Conservation (phyloP, 139 green algal species). For the Volvox africanus region DNA sequence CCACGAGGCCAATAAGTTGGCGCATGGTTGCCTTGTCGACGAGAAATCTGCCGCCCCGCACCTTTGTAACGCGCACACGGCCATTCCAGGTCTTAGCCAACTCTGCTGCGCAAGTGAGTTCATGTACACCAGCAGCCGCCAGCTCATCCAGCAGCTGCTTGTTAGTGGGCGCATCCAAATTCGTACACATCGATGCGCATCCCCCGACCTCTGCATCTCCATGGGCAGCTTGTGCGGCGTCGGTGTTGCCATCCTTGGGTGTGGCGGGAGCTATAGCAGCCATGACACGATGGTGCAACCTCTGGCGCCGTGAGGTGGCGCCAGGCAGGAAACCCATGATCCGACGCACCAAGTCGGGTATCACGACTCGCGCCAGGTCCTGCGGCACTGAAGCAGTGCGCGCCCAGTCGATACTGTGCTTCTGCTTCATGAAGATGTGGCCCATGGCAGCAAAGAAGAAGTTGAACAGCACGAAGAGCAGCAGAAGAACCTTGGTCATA, state of each 20-base stretch:
- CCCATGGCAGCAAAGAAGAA: constrained; percentile 55
- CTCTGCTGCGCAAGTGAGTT: not conserved
- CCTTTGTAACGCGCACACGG: not conserved
- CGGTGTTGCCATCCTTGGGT: not conserved
- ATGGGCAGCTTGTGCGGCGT: too few species aligned
- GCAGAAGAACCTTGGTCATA: constrained; percentile 32
- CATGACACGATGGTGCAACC: not conserved
- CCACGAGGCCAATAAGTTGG: not conserved
- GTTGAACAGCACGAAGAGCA: constrained; percentile 49
- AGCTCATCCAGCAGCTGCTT: constrained; percentile 15
- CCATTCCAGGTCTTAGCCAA: constrained; percentile 40
- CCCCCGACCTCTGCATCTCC: not conserved
- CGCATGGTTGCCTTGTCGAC: constrained; percentile 37
- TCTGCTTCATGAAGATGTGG: constrained; percentile 41
- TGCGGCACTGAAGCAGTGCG: not conserved
- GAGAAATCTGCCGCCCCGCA: not conserved
- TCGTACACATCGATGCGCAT: not conserved
- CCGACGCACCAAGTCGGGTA: not conserved
- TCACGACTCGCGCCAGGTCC: constrained; percentile 37
- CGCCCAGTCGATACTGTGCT: not conserved
- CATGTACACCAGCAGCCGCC: constrained; percentile 12
- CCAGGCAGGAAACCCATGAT: not conserved
- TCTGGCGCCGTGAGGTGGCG: not conserved
- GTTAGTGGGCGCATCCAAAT: constrained; percentile 5
- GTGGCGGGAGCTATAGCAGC: not conserved